Evolutionary conservation across 352 stramenopile species (phyloP), one percentile per base, ranked within the genome.

Genomic region (Globisporangium viniferum): DNA sequence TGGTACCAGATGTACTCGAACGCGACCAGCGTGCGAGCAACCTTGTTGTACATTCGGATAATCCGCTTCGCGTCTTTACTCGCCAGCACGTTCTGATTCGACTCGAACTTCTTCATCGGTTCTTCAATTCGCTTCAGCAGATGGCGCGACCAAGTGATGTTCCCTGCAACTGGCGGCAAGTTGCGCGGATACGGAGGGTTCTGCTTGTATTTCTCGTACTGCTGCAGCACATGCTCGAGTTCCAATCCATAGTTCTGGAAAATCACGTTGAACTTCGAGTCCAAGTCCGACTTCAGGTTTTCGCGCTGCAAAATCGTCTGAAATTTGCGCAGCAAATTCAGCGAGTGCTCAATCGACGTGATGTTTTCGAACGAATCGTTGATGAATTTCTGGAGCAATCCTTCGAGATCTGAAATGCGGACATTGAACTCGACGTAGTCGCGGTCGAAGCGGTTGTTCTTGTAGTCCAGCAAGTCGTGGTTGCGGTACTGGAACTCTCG

Each of bases 1-100:
- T 99, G 97, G 71, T 99, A 99, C 97, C 97, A 99, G 44, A 99
- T 97, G 80, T 99, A 99, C 78, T 99, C 97, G 72, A 99, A 99
- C 20, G 93, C 95, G 8, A 99, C 97, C 22, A 99, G 86, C 14
- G 97, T 99, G 14, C 96, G 82, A 31, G 97, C 97, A 18, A 99
- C 94, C 69, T 99, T 99, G 82, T 99, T 99, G 87, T 99, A 99
- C 87, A 98, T 98, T 63, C 98, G 98, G 70, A 99, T 98, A 70
- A 99, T 99, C 1, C 96, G 93, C 72, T 98, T 98, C 18, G 95
- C 96, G 70, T 99, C 97, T 75, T 99, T 99, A 54, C 90, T 97
- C 1, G 94, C 94, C 22, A 99, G 77, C 2, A 99, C 96, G 56
- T 98, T 98, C 75, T 99, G 95, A 67, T 99, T 99, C 20, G 87